These are phyloP conservation scores for Spergularia marina DNA, from an alignment of 148 eudicot species.

Conservation along the genomic window DNA sequence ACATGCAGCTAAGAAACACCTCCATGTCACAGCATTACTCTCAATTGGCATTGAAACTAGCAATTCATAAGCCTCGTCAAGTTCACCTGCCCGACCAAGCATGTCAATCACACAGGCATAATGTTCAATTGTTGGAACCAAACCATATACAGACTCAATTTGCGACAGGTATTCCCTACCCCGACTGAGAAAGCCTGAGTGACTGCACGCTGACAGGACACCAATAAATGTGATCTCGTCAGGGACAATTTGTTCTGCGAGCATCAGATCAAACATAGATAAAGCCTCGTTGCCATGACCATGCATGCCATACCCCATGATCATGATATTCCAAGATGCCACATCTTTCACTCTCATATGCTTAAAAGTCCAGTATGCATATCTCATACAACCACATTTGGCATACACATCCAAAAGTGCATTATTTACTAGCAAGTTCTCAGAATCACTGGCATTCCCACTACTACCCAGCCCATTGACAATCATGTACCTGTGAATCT, in stretches of 20 bases:
- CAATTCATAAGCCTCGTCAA: conserved; percentile 60
- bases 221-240: conserved; percentile 61
- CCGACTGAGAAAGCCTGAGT: conserved; percentile 49
- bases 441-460: conserved; percentile 13
- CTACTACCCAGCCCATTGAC: conserved; percentile 37
- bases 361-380: conserved; percentile 51
- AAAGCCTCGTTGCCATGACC: conserved; percentile 60
- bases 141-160: conserved; percentile 50
- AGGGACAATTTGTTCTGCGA: conserved; percentile 43
- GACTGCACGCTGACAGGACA: conserved; percentile 67
- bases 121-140: conserved; percentile 58
- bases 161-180: conserved; percentile 52
- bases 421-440: conserved; percentile 40
- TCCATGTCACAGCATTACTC: conserved; percentile 65
- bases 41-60: conserved; percentile 50
- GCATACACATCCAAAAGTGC: conserved; percentile 62
- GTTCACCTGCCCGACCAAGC: conserved; percentile 73
- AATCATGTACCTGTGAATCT: conserved; percentile 61
- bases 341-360: conserved; percentile 50
- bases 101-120: conserved; percentile 75
- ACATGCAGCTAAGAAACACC: conserved; percentile 66
- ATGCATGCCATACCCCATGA: conserved; percentile 75
- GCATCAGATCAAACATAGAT: conserved; percentile 46
- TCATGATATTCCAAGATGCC: conserved; percentile 86
- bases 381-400: conserved; percentile 64